Conservation (phyloP, 1,284 basidiomycete genomes). For the Lignosus rhinocerotis region DNA sequence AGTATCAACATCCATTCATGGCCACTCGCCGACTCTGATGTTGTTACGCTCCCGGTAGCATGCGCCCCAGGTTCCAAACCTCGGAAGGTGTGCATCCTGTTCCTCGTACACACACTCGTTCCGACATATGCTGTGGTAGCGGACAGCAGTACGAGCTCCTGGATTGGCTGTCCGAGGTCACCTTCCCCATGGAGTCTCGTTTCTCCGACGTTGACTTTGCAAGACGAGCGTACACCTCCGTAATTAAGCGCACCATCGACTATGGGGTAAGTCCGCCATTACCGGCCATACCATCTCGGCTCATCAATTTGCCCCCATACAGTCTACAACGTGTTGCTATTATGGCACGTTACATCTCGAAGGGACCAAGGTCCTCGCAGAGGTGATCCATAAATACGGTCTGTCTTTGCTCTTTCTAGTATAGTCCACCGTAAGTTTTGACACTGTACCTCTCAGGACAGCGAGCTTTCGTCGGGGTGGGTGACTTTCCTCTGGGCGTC, state of each 20-base stretch:
- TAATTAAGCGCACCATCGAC: slow-evolving; percentile 77
- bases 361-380: slow-evolving; percentile 80
- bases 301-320: not conserved
- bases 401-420: slow-evolving; percentile 18
- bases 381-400: slow-evolving; percentile 71
- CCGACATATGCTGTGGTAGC: slow-evolving; percentile 37
- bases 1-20: slow-evolving; percentile 27
- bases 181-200: slow-evolving; percentile 87
- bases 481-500: slow-evolving; percentile 28
- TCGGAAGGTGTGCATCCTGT: slow-evolving; percentile 56
- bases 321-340: slow-evolving; percentile 95
- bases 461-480: slow-evolving; percentile 82
- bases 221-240: slow-evolving; percentile 64
- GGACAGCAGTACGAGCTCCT: slow-evolving; percentile 85
- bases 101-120: not conserved
- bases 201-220: slow-evolving; percentile 81
- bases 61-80: slow-evolving; percentile 86
- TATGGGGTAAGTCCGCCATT: slow-evolving; percentile 61
- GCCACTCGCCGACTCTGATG: not conserved
- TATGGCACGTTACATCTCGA: slow-evolving; percentile 86
- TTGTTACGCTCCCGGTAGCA: slow-evolving; percentile 50
- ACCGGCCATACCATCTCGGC: not conserved
- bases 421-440: not conserved
- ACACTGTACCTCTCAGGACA: slow-evolving; percentile 56
- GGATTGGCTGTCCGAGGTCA: slow-evolving; percentile 86